Evolutionary conservation across 345 rosid genomes (phyloP).

Genomic region (Orychophragmus violaceus): DNA sequence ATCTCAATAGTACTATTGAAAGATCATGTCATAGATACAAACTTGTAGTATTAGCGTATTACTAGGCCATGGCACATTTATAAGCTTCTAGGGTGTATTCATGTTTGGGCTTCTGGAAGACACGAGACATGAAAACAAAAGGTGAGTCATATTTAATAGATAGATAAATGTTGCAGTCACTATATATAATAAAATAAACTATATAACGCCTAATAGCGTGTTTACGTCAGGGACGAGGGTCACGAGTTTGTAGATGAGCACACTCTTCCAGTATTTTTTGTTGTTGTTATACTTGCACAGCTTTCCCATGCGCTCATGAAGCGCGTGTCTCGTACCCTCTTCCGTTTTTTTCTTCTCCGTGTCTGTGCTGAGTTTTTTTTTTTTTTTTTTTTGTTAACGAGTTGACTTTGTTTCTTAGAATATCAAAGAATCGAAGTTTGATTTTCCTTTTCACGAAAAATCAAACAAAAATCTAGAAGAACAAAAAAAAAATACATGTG

Average conservation of each 20-base stretch:
- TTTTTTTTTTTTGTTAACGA: not conserved
- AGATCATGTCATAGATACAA: no score
- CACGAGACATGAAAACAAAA: not conserved
- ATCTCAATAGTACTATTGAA: no score
- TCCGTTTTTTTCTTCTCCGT: slow-evolving; percentile 6
- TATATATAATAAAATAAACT: no score
- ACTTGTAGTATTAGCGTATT: no score
- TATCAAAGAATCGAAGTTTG: not conserved
- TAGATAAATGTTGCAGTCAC: not conserved
- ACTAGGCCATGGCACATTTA: not conserved
- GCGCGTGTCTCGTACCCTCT: slow-evolving; percentile 3
- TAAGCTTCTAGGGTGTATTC: not conserved
- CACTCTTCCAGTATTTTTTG: not conserved
- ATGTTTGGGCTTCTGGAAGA: slow-evolving; percentile 14
- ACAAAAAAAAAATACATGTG: not conserved
- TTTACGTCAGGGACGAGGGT: slow-evolving; percentile 20
- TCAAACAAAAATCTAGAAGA: not conserved
- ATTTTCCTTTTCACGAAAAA: slow-evolving; percentile 16
- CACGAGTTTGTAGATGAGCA: slow-evolving; percentile 22
- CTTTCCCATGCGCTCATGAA: not conserved
- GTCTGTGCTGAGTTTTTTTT: slow-evolving; percentile 16
- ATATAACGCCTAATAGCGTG: not conserved
- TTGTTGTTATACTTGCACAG: not conserved
- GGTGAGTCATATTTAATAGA: not conserved
- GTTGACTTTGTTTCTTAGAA: not conserved